Evolutionary conservation across 2,329 filamentous ascomycete species (phyloP), one percentile per base, ranked within the genome.

Genomic region (Phyllosticta paracitricarpa): DNA sequence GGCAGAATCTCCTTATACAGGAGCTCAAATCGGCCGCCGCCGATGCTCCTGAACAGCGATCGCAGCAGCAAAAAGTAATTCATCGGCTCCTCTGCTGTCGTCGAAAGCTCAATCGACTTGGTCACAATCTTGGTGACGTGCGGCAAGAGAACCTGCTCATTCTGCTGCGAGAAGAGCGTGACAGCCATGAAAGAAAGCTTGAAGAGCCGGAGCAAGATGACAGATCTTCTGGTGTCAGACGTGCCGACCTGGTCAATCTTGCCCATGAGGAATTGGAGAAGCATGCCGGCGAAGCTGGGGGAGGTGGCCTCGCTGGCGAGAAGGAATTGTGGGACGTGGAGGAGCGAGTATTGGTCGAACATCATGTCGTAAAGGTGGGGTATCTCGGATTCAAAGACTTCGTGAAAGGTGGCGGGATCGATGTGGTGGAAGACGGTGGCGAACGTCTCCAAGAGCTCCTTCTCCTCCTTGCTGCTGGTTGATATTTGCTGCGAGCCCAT

Each of bases 181-280:
- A 99, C 94, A 0, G 95, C 95, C 94, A 99, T 99, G 74, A 99
- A 99, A 0, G 93, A 96, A 57, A 99, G 77, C 76, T 99, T 99
- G 78, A 97, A 99, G 58, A 99, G 84, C 61, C 95, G 84, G 57
- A 99, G 78, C 35, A 99, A 78, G 56, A 99, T 96, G 5, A 91
- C 93, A 0, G 94, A 93, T 74, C 93, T 96, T 71, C 90, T 91
- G 59, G 94, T 87, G 73, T 99, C 91, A 7, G 89, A 86, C 0
- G 91, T 94, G 24, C 94, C 94, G 53, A 99, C 91, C 71, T 99
- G 89, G 65, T 95, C 89, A 62, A 99, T 95, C 59, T 90, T 89
- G 68, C 93, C 89, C 94, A 99, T 99, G 63, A 99, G 80, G 71
- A 99, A 99, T 66, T 96, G 91, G 56, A 99, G 79, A 26, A 99